phyloP scores from a whole-genome alignment of 228 moss, liverwort and hornwort genomes.

The Sphagnum magellanicum region DNA sequence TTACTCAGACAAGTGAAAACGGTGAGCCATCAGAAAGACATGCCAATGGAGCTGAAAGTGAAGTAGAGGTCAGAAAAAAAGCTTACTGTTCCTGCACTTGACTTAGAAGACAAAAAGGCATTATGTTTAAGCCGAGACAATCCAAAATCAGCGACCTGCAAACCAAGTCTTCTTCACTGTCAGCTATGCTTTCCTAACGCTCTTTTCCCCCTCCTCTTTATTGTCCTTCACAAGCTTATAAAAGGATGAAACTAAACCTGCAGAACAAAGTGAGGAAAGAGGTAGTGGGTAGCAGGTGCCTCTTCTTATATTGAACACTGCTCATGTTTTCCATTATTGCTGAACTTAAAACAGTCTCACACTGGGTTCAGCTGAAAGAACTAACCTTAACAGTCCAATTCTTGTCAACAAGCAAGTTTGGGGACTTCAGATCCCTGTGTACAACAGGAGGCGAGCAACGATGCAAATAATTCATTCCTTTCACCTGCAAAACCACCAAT shows the following conservation, averaged over 20 bases:
- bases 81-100: constrained; percentile 85
- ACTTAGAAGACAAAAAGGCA: constrained; percentile 81
- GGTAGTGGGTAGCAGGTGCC: no score
- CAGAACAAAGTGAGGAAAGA: no score
- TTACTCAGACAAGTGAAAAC: no score
- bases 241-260: no score
- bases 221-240: neutral
- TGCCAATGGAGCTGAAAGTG: no score
- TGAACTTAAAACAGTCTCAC: neutral
- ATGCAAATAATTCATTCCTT: constrained; percentile 99
- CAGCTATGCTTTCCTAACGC: neutral
- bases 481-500: constrained; percentile 40
- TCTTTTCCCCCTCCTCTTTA: neutral
- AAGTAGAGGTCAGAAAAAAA: neutral
- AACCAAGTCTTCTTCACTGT: neutral
- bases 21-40: no score
- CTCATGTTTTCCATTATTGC: neutral
- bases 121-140: constrained; percentile 80
- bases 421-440: constrained; percentile 98
- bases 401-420: constrained; percentile 90
- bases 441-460: constrained; percentile 90
- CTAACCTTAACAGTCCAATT: constrained; percentile 98
- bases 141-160: constrained; percentile 89
- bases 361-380: neutral
- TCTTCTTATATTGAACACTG: neutral